Base-by-base conservation (phyloP, 1,139 yeast species). In the Kluyveromyces sp. region DNA sequence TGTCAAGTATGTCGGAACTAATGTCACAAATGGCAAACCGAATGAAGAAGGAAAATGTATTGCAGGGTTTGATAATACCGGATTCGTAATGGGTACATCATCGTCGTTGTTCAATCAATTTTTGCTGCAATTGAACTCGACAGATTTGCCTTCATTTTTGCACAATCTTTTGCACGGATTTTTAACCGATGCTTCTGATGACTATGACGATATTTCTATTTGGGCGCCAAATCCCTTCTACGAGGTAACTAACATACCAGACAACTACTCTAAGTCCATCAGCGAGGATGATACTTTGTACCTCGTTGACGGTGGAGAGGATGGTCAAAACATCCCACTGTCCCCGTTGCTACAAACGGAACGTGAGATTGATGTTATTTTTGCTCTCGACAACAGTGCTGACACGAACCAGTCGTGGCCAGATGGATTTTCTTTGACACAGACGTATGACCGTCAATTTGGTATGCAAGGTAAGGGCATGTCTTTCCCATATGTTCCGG, bases 141-240 rank as follows among this genome's bases (percentile, higher is more conserved):
- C 80, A 1, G 70, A 77, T 32, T 60, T 77, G 30, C 63, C 73
- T 22, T 72, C 79, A 12, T 75, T 77, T 60, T 80, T 81, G 0
- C 51, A 77, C 11, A 68, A 41, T 17, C 19, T 41, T 22, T 63
- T 74, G 28, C 57, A 63, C 39, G 41, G 41, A 33, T 69, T 78
- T 55, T 68, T 81, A 50, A 49, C 53, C 3, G 70, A 67, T 38
- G 57, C 80, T 45, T 71, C 77, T 20, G 62, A 63, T 1, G 49
- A 51, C 15, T 70, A 70, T 41, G 75, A 84, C 8, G 92, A 83
- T 53, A 82, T 79, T 61, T 92, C 94, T 1, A 60, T 83, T 3
- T 75, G 73, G 64, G 66, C 76, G 8, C 95, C 95, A 3, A 87
- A 85, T 53, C 95, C 96, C 3, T 88, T 85, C 61, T 72, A 63